A percentile compares a stretch with the other conserved stretches of the same genome.
Evolutionary conservation across 2,329 filamentous ascomycete genomes (phyloP).

Genomic region (Fusarium annulatum): DNA sequence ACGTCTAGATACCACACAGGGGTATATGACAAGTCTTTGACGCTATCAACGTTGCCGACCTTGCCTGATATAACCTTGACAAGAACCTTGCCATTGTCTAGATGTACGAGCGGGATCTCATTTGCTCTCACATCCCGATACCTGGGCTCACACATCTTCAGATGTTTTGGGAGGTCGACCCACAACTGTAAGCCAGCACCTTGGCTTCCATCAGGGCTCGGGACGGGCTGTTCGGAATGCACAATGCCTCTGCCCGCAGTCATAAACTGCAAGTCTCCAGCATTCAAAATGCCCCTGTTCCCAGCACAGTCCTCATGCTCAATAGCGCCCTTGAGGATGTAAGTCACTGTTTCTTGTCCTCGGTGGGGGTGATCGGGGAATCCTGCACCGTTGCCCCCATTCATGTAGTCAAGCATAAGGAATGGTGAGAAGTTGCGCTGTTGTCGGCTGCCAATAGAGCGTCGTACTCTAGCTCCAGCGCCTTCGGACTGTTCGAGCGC

Average conservation of each 20-base stretch:
- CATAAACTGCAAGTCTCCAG: background rate
- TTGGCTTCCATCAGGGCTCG: background rate
- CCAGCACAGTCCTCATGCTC: background rate
- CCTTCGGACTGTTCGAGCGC: background rate
- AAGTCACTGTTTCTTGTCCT: background rate
- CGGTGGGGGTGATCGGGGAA: background rate
- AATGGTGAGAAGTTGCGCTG: background rate
- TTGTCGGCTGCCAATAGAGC: background rate
- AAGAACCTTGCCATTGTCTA: background rate
- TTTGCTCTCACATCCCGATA: background rate
- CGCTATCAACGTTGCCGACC: rapidly evolving
- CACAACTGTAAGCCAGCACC: background rate
- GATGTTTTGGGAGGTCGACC: background rate
- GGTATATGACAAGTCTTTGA: background rate
- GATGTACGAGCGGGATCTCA: rapidly evolving
- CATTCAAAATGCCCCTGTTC: background rate
- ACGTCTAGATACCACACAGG: background rate
- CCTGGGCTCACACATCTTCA: background rate
- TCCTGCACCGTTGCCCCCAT: background rate
- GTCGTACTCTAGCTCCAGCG: background rate
- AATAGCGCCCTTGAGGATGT: background rate
- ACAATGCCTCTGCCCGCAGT: background rate
- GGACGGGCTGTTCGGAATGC: background rate
- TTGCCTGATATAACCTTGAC: background rate
- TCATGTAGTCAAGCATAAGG: background rate